Conservation (phyloP, 768 basidiomycete genomes). For the Cystobasidium ongulense region DNA sequence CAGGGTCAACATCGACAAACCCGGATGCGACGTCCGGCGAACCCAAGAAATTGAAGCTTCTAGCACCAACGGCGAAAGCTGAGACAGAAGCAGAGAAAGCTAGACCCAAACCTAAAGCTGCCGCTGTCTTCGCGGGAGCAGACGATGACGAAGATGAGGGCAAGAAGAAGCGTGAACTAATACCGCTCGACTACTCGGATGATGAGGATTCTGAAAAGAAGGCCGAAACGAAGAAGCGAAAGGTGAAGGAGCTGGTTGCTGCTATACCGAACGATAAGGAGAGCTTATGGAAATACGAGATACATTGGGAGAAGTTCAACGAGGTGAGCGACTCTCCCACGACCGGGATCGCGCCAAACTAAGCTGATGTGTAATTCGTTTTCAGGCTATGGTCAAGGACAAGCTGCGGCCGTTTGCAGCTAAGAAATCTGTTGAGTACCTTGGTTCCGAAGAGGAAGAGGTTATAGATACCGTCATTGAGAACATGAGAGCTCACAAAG, state of each 20-base stretch:
- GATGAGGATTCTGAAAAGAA: constrained; percentile 38
- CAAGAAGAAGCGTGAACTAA: constrained; percentile 38
- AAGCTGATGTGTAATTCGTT: too few relatives aligned
- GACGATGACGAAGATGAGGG: constrained; percentile 40
- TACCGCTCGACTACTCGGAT: constrained; percentile 42
- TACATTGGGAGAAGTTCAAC: constrained; percentile 37
- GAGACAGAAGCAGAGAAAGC: constrained; percentile 57
- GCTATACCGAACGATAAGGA: constrained; percentile 37
- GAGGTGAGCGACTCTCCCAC: constrained; percentile 35
- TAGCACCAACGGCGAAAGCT: constrained; percentile 17
- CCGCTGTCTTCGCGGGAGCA: constrained; percentile 83
- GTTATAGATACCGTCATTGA: constrained; percentile 39
- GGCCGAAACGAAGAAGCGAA: constrained; percentile 31
- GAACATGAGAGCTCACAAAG: constrained; percentile 39
- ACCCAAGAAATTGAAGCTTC: constrained; percentile 38
- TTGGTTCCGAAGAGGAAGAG: constrained; percentile 41
- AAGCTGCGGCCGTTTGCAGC: constrained; percentile 38
- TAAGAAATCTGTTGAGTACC: constrained; percentile 39
- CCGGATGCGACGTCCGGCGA: constrained; percentile 10
- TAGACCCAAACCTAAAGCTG: constrained; percentile 68
- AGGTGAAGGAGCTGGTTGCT: constrained; percentile 35
- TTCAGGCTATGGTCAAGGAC: constrained; percentile 37
- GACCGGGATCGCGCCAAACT: too few relatives aligned
- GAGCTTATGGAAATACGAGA: constrained; percentile 36
- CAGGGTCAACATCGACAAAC: neutral